Evolutionary conservation across 352 stramenopile genomes (phyloP), one percentile per base, ranked within the genome.

Genomic region (Phytopythium ostracodes): DNA sequence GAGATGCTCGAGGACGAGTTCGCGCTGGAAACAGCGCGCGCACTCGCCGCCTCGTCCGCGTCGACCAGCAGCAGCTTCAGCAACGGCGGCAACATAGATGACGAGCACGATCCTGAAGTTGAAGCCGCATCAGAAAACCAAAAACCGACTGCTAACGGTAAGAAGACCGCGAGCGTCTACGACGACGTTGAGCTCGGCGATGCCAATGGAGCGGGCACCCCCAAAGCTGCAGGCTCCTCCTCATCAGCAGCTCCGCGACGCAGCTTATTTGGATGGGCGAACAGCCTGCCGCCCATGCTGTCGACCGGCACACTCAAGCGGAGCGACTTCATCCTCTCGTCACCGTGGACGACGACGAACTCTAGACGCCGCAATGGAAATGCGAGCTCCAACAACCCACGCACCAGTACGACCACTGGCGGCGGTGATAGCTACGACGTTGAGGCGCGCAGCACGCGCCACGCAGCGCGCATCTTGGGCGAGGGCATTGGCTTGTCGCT

Each of bases 251-350:
- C 29, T 3, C 12, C 55, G 38, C 10, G 55, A 24, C 55, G 38
- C 17, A 42, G 55, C 25, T 49, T 59, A 15, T 44, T 43, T 24
- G 55, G 55, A 4, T 70, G 65, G 36, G 79, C 73, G 71, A 66
- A 56, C 14, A 75, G 75, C 29, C 44, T 74, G 20, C 71, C 70
- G 36, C 65, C 64, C 2, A 65, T 87, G 29, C 68, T 75, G 22
- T 77, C 72, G 9, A 79, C 72, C 5, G 72, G 69, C 15, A 70
- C 69, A 1, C 51, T 79, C 18, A 66, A 72, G 38, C 70, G 75
- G 14, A 72, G 66, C 2, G 77, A 90, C 31, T 73, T 79, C 42
- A 60, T 73, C 6, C 24, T 87, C 22, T 58, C 67, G n/a, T 87
- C 81, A 24, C 77, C 78, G 1, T 87, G 76, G 73, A 60, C 62